phyloP scores from a whole-genome alignment of 345 rosid species.

The Eucalyptus fibrosa region DNA sequence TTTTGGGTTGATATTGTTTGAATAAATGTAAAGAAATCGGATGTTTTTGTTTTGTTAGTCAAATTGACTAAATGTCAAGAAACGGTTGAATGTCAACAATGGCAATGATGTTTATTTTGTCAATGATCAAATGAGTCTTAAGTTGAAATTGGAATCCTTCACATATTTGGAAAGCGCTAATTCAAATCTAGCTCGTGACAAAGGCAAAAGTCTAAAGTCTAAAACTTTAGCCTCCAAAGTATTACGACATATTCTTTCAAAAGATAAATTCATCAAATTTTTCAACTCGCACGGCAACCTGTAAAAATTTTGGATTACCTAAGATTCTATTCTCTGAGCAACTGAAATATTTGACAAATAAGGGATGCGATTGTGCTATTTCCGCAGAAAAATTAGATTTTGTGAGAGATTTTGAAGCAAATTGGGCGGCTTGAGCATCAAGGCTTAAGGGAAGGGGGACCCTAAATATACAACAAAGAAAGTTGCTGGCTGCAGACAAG shows the following conservation, averaged over 20 bases:
- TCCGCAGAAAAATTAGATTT: neutral
- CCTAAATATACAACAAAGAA: neutral
- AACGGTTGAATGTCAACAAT: neutral
- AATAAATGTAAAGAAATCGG: no score
- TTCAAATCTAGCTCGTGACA: neutral
- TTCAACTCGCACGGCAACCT: no score
- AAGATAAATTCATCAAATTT: neutral
- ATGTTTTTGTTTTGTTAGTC: neutral
- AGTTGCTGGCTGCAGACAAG: neutral
- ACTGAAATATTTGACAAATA: neutral
- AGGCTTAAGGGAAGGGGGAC: neutral
- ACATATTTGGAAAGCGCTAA: neutral
- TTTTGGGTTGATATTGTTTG: no score
- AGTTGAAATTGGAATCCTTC: neutral
- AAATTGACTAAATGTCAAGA: neutral
- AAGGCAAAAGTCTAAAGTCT: neutral
- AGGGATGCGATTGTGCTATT: neutral
- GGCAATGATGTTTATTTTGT: neutral
- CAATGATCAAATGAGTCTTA: neutral
- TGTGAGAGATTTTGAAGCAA: neutral
- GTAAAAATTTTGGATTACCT: neutral
- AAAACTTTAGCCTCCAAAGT: accelerated
- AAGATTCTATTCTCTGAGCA: neutral
- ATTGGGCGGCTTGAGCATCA: neutral
- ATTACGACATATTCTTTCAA: neutral